Percentiles rank a stretch among this genome's conserved stretches.
These are phyloP conservation scores for Thamnidium elegans DNA, from an alignment of 192 early-diverging fungal species.

Conservation along the genomic window DNA sequence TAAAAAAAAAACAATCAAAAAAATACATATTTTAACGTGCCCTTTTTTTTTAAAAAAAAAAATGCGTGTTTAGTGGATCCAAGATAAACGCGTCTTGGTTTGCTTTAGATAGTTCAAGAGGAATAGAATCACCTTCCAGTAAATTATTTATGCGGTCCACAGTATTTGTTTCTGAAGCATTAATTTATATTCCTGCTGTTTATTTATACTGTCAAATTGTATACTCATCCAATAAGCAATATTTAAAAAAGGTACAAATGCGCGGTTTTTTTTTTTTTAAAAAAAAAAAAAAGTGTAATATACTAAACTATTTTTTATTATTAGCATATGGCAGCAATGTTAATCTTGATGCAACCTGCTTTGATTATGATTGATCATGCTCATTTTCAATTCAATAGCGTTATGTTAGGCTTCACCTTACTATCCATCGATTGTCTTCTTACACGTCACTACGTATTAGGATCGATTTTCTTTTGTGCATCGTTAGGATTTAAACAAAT, in stretches of 20 bases:
- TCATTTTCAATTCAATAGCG: constrained; percentile 95
- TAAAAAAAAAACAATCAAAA: constrained; percentile 32
- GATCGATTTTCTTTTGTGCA: constrained; percentile 79
- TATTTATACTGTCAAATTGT: constrained; percentile 58
- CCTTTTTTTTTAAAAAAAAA: no score
- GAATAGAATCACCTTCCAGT: constrained; percentile 67
- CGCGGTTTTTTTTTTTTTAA: background rate
- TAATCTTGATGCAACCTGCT: constrained; percentile 80
- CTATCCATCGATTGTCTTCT: constrained; percentile 71
- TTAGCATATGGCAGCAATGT: constrained; percentile 37
- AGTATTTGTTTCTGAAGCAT: constrained; percentile 68
- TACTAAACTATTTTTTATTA: background rate
- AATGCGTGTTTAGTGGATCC: constrained; percentile 55
- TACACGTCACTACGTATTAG: constrained; percentile 59
- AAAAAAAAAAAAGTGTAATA: background rate
- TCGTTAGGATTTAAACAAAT: constrained; percentile 95
- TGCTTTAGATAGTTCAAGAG: constrained; percentile 81
- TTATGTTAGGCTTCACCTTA: constrained; percentile 92
- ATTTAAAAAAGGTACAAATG: constrained; percentile 26
- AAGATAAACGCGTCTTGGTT: constrained; percentile 81
- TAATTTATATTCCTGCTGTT: constrained; percentile 78
- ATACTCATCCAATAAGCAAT: constrained; percentile 25
- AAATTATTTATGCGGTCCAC: constrained; percentile 92
- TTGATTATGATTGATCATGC: constrained; percentile 94
- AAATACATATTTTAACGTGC: background rate